These are phyloP conservation scores for Jatropha podagrica DNA, from an alignment of 441 rosid genomes.

Conservation along the genomic window DNA sequence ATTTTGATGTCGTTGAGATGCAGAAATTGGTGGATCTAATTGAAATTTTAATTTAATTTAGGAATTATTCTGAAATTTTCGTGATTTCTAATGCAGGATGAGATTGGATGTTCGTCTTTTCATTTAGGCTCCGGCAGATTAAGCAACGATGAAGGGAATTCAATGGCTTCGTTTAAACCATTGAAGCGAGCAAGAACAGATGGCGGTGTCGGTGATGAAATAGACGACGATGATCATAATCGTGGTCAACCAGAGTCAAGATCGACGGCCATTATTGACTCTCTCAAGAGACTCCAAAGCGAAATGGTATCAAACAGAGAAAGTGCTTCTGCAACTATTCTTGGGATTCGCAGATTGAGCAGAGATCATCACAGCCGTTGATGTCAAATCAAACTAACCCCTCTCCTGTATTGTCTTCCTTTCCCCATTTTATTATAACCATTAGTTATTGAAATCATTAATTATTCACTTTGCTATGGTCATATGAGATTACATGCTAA, in stretches of 20 bases:
- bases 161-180: constrained; percentile 23
- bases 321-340: constrained; percentile 37
- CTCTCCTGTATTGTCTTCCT: not conserved
- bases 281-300: constrained; percentile 38
- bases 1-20: not conserved
- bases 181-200: constrained; percentile 36
- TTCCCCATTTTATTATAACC: not conserved
- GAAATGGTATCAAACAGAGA: constrained; percentile 26
- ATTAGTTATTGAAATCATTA: not conserved
- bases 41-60: not conserved
- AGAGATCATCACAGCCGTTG: constrained; percentile 38
- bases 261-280: constrained; percentile 37
- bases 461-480: not conserved
- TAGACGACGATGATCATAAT: constrained; percentile 16
- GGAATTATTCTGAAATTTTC: not conserved
- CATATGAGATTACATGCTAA: not conserved
- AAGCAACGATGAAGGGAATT: constrained; percentile 26
- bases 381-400: constrained; percentile 19
- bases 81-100: constrained; percentile 13
- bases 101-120: constrained; percentile 29
- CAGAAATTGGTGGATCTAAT: not conserved
- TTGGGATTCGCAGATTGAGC: constrained; percentile 42
- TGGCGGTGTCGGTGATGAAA: constrained; percentile 18
- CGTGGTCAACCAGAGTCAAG: constrained; percentile 25
- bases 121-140: constrained; percentile 15